Conservation (phyloP, 257 asterid species). For the Coffea eugenioides region DNA sequence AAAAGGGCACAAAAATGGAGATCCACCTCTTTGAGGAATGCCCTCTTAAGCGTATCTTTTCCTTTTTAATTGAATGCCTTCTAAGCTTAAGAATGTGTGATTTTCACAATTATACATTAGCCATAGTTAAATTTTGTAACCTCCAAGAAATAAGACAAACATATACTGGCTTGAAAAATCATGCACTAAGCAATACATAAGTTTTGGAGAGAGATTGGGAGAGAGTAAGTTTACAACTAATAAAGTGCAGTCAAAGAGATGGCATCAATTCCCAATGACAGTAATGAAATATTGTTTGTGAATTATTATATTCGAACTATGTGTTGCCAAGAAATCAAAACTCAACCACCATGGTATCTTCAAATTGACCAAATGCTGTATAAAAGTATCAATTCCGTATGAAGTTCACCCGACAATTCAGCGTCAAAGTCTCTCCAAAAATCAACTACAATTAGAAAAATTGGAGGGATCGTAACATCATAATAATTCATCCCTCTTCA, state of each 20-base stretch:
- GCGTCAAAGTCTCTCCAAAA: slow-evolving; percentile 14
- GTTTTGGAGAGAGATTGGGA: neutral
- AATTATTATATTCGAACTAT: neutral
- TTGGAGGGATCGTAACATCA: neutral
- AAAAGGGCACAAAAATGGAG: neutral
- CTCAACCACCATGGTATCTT: slow-evolving; percentile 16
- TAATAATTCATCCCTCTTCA: neutral
- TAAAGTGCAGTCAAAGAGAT: neutral
- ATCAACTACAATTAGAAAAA: neutral
- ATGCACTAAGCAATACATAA: neutral
- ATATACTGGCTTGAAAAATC: neutral
- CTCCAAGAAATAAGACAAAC: neutral
- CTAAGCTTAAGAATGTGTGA: neutral
- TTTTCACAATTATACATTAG: neutral
- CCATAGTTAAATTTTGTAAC: neutral
- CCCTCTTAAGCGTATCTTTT: neutral
- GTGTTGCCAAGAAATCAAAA: slow-evolving; percentile 1
- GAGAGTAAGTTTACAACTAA: neutral
- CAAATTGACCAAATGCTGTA: neutral
- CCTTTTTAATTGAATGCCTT: too few relatives aligned
- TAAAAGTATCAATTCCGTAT: neutral
- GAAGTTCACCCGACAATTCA: neutral
- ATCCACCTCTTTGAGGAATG: too few relatives aligned
- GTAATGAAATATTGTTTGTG: neutral
- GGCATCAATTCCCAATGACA: neutral